phyloP scores from a whole-genome alignment of 2,329 filamentous ascomycete genomes.

The Hypoxylon sp. region DNA sequence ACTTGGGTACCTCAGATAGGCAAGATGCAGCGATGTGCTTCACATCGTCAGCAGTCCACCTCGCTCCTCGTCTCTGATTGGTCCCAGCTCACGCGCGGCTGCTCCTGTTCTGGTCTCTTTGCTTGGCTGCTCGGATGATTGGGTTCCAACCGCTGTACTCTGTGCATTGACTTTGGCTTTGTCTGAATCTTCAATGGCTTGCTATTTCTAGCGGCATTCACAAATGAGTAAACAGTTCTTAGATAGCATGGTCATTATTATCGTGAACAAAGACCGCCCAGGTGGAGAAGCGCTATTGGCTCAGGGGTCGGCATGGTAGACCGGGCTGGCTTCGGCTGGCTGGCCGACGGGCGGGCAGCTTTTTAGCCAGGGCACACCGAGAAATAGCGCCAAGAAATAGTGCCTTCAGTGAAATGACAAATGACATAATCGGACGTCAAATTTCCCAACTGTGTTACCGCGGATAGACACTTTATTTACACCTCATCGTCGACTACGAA shows the following conservation, averaged over 20 bases:
- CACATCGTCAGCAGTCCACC: slow-evolving; percentile 17
- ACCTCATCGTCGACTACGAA: not conserved
- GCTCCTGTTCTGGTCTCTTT: slow-evolving; percentile 10
- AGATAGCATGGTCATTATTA: too few relatives aligned
- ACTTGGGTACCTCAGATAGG: not conserved
- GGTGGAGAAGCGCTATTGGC: slow-evolving; percentile 21
- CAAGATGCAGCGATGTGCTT: slow-evolving; percentile 17
- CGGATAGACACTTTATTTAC: not conserved
- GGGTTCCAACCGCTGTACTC: not conserved
- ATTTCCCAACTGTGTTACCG: too few relatives aligned
- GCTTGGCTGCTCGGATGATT: not conserved
- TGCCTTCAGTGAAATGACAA: too few relatives aligned
- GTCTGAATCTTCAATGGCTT: slow-evolving; percentile 3
- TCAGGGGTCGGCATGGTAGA: too few relatives aligned
- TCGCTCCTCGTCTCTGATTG: slow-evolving; percentile 25
- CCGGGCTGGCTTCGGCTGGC: too few relatives aligned
- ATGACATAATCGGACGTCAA: too few relatives aligned
- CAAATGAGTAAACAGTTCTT: too few relatives aligned
- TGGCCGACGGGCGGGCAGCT: too few relatives aligned
- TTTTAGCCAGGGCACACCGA: slow-evolving; percentile 11
- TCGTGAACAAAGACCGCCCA: not conserved
- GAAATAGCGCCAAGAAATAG: not conserved
- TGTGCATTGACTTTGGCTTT: slow-evolving; percentile 1
- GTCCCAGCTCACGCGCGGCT: slow-evolving; percentile 36
- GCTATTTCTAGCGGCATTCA: too few relatives aligned